A percentile compares a stretch with the other conserved stretches of the same genome.
Conservation (phyloP, 2,329 filamentous ascomycete species). For the Colletotrichum sp. region DNA sequence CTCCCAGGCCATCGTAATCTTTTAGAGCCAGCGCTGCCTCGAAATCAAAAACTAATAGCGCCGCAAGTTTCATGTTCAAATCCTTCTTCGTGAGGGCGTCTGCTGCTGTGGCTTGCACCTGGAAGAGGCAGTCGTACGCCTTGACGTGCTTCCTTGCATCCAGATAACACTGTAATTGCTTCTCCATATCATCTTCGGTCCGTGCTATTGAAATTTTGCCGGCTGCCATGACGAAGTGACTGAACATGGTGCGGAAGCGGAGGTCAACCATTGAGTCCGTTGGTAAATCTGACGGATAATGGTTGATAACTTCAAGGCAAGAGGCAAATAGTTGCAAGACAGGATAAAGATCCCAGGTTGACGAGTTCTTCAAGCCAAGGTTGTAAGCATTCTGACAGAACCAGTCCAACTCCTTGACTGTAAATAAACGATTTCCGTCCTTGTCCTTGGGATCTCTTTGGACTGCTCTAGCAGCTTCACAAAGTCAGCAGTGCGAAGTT, state of each 20-base stretch:
- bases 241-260: slow-evolving; percentile 67
- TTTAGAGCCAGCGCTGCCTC: slow-evolving; percentile 74
- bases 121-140: slow-evolving; percentile 57
- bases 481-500: slow-evolving; percentile 19
- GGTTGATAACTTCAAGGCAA: slow-evolving; percentile 57
- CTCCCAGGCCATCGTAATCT: slow-evolving; percentile 69
- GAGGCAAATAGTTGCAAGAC: slow-evolving; percentile 61
- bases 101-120: slow-evolving; percentile 41
- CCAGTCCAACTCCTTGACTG: slow-evolving; percentile 76
- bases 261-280: slow-evolving; percentile 51
- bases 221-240: slow-evolving; percentile 70
- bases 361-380: slow-evolving; percentile 66
- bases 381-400: slow-evolving; percentile 86
- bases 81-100: slow-evolving; percentile 54
- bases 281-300: slow-evolving; percentile 54
- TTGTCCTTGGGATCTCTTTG: slow-evolving; percentile 40
- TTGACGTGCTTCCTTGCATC: slow-evolving; percentile 64
- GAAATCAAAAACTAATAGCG: slow-evolving; percentile 78
- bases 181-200: slow-evolving; percentile 52
- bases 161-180: slow-evolving; percentile 66
- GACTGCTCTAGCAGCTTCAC: slow-evolving; percentile 45
- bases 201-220: slow-evolving; percentile 58
- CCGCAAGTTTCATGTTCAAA: slow-evolving; percentile 65
- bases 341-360: slow-evolving; percentile 56
- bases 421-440: slow-evolving; percentile 58